These are phyloP conservation scores for Sanghuangporus sanghuang DNA, from an alignment of 1,284 basidiomycete genomes.

Conservation along the genomic window DNA sequence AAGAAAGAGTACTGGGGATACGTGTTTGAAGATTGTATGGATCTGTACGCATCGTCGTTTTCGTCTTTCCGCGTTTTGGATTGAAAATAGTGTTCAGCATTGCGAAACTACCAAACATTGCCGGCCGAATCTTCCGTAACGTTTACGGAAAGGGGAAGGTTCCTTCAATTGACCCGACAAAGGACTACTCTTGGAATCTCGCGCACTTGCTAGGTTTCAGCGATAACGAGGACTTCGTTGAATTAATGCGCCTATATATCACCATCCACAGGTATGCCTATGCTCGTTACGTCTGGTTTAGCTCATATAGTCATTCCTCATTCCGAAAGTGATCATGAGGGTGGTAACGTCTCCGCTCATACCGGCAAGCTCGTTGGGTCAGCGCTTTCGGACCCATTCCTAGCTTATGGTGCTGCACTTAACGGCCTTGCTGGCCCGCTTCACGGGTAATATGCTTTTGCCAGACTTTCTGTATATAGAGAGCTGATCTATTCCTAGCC, in stretches of 20 bases:
- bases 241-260: constrained; percentile 94
- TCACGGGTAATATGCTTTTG: constrained; percentile 53
- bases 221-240: constrained; percentile 85
- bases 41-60: constrained; percentile 55
- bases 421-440: constrained; percentile 97
- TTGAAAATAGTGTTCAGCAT: constrained; percentile 46
- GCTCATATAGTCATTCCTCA: neutral
- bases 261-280: constrained; percentile 79
- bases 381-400: constrained; percentile 97
- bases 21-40: constrained; percentile 95
- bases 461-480: neutral
- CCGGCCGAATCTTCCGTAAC: constrained; percentile 95
- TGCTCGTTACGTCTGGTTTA: constrained; percentile 1
- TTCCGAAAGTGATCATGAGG: constrained; percentile 82
- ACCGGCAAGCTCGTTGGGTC: constrained; percentile 96
- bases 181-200: constrained; percentile 95
- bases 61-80: neutral
- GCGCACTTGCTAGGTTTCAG: constrained; percentile 91
- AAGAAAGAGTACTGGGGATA: constrained; percentile 99
- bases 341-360: constrained; percentile 98
- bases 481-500: constrained; percentile 29
- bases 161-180: constrained; percentile 80
- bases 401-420: constrained; percentile 88
- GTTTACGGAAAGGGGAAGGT: constrained; percentile 88
- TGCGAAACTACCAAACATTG: constrained; percentile 96